Evolutionary conservation across 2,329 filamentous ascomycete genomes (phyloP).

Genomic region (Passalora sequoiae): DNA sequence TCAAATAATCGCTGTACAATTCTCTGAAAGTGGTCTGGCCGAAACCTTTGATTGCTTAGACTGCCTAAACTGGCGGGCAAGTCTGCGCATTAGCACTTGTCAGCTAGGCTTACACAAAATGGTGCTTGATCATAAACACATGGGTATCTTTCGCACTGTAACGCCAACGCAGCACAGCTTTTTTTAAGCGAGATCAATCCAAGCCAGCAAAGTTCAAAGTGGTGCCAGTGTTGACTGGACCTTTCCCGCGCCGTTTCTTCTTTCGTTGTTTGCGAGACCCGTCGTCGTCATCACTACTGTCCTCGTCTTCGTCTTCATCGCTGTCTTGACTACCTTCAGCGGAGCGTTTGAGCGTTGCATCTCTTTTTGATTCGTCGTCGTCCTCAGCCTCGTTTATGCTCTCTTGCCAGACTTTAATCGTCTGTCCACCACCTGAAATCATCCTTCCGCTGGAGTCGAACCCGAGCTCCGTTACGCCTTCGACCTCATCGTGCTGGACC

Average conservation of each 20-base stretch:
- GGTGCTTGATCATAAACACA: too few species aligned
- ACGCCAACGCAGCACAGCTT: too few species aligned
- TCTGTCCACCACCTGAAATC: slow-evolving; percentile 80
- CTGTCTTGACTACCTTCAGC: slow-evolving; percentile 46
- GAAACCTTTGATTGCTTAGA: too few species aligned
- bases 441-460: slow-evolving; percentile 83
- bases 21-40: too few species aligned
- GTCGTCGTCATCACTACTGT: slow-evolving; percentile 44
- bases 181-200: slow-evolving; percentile 22
- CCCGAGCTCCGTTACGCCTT: slow-evolving; percentile 73
- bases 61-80: too few species aligned
- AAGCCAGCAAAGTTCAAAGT: slow-evolving; percentile 30
- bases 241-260: slow-evolving; percentile 38
- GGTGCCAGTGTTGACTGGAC: slow-evolving; percentile 19
- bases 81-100: too few species aligned
- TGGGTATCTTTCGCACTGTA: too few species aligned
- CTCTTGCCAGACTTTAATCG: slow-evolving; percentile 86
- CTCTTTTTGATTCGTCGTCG: slow-evolving; percentile 40
- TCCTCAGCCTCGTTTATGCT: slow-evolving; percentile 45
- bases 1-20: too few species aligned
- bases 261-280: slow-evolving; percentile 40
- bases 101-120: too few species aligned
- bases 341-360: slow-evolving; percentile 40
- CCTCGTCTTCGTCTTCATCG: slow-evolving; percentile 30
- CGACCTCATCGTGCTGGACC: slow-evolving; percentile 74